Evolutionary conservation across 139 green algal species (phyloP), one percentile per base, ranked within the genome.

Genomic region (Haematococcus sp.): DNA sequence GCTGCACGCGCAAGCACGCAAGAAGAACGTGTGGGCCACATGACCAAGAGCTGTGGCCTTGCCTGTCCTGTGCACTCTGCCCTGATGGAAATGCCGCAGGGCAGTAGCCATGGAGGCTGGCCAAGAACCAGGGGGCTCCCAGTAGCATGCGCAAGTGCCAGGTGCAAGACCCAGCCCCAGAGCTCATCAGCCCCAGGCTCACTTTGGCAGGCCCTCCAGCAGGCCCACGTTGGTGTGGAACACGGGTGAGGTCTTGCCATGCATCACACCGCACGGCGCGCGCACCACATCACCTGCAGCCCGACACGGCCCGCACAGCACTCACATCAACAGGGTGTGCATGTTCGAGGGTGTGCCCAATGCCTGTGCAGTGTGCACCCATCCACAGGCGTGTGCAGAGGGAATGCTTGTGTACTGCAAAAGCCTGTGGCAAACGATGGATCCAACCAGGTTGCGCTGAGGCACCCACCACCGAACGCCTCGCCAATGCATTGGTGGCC

Each of bases 401-500:
- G 40, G 40, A 49, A 49, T 49, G 40, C 40, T 49, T 7, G 7
- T 19, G 40, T 11, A 49, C 7, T 49, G 11, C 40, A 7, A 49
- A 11, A 11, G 40, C n/a, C n/a, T n/a, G n/a, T n/a, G n/a, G n/a
- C n/a, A n/a, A n/a, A n/a, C n/a, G n/a, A n/a, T n/a, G n/a, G n/a
- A n/a, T n/a, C n/a, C n/a, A n/a, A n/a, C n/a, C n/a, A n/a, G n/a
- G n/a, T n/a, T n/a, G n/a, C n/a, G 40, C 40, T 7, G 9, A 31
- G 22, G 19, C 60, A 16, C 79, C 55, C 67, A 90, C 85, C 87
- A 81, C 87, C 87, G 67, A 91, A 91, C 4, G 83, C 92, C 80
- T 99, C 92, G 11, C 94, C 95, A 44, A 99, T 99, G 83, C 95
- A 99, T 76, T 99, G 96, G 74, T 98, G 95, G 0, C 96, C 96